Base-by-base conservation (phyloP, 768 basidiomycete genomes). In the Leucosporidium scottii region DNA sequence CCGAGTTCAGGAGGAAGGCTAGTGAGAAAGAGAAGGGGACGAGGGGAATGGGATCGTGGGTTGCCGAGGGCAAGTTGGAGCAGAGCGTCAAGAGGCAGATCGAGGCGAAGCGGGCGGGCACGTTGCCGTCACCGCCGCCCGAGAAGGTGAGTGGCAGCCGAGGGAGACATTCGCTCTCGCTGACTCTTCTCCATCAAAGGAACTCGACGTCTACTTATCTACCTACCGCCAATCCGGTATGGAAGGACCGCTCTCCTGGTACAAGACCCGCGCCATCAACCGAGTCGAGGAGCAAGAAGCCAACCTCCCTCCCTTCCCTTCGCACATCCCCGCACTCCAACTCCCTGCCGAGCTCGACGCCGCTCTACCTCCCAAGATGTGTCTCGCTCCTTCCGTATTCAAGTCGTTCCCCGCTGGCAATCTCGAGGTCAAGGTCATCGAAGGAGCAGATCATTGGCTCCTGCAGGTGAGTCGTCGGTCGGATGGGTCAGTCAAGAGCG, bases 381-480 rank as follows among this genome's bases (percentile, higher is more conserved):
- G 59, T 7, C 25, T 63, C 31, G 53, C 48, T 13, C 30, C 28
- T 7, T 44, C 62, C 4, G 59, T 66, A 17, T 21, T 23, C 18
- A 55, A 31, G 17, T 31, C 36, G 20, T 72, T 72, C 56, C 55
- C 59, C 8, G 70, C 66, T 1, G 71, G 71, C 2, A 72, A 72
- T 20, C 17, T 72, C 27, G 50, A 53, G 39, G 62, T 72, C 7
- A n/a, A 47, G 27, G 39, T 50, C 17, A 20, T 72, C 23, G 65
- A 64, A 21, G 61, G 36, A 4, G 71, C 59, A 5, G 71, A 72
- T 49, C 71, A 72, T 21, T 72, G 71, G 71, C 55, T 62, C 13
- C 51, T 67, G 34, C 66, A 67, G 61, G 66, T 27, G 6, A 7
- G 34, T 59, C 10, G 13, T 51, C 3, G 4, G 25, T 6, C 25